Conservation (phyloP, 371 early-diverging fungal species). For the Mortierella sp. region DNA sequence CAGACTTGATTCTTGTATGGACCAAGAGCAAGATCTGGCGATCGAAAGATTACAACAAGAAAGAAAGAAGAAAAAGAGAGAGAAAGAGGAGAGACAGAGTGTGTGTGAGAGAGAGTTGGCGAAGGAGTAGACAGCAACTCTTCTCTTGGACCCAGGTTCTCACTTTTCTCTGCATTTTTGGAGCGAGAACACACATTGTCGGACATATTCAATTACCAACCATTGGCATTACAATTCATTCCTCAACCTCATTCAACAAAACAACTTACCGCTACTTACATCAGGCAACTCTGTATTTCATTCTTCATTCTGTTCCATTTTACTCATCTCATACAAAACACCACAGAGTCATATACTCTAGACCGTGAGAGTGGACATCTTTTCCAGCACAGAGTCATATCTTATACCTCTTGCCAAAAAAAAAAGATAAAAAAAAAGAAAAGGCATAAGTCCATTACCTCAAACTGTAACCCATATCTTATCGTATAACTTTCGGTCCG, state of each 20-base stretch:
- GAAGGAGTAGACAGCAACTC: not conserved
- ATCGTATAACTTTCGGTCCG: not conserved
- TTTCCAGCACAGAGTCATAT: no score
- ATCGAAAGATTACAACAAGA: not conserved
- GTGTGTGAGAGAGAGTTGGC: no score
- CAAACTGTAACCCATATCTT: not conserved
- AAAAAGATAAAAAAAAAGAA: not conserved
- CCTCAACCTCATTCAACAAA: not conserved
- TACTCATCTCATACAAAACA: not conserved
- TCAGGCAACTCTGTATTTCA: not conserved
- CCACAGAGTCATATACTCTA: not conserved
- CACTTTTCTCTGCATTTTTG: not conserved
- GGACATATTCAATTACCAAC: not conserved
- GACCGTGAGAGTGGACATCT: no score
- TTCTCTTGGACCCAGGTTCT: not conserved
- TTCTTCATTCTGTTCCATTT: not conserved
- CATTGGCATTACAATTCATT: not conserved
- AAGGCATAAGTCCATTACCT: not conserved
- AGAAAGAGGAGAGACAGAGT: not conserved
- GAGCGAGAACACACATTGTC: not conserved
- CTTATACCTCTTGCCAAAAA: not conserved
- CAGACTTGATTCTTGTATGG: slow-evolving; percentile 4
- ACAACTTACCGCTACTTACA: no score
- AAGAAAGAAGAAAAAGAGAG: not conserved
- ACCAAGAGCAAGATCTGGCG: not conserved